These are phyloP conservation scores for Cucurbita maxima DNA, from an alignment of 306 rosid species.

Conservation along the genomic window DNA sequence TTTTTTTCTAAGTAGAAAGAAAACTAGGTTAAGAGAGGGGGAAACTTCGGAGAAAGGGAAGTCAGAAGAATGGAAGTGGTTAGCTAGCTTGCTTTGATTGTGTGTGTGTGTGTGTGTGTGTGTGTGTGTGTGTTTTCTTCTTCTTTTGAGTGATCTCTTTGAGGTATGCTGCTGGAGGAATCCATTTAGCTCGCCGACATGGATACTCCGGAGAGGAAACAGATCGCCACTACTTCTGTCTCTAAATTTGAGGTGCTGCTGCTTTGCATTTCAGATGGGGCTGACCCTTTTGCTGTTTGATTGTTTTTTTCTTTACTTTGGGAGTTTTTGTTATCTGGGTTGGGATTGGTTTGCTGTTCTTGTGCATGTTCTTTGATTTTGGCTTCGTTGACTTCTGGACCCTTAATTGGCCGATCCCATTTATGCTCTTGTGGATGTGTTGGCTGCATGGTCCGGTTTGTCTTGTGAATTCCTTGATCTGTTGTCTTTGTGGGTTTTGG, in stretches of 20 bases:
- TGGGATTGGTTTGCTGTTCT: background rate
- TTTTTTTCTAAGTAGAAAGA: slow-evolving; percentile 4
- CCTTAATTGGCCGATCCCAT: background rate
- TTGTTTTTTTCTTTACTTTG: background rate
- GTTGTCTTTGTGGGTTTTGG: slow-evolving; percentile 1
- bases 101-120: background rate
- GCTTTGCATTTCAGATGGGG: background rate
- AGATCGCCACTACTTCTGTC: slow-evolving; percentile 47
- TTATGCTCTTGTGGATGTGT: background rate
- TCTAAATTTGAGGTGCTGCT: slow-evolving; percentile 46
- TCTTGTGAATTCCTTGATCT: slow-evolving; percentile 1
- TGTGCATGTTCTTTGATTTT: slow-evolving; percentile 2
- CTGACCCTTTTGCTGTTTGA: background rate
- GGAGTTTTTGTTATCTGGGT: background rate
- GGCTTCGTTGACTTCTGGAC: background rate
- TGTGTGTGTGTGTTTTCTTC: background rate
- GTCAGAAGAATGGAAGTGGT: background rate
- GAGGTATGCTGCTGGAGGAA: background rate
- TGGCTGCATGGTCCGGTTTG: slow-evolving; percentile 15
- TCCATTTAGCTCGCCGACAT: slow-evolving; percentile 16
- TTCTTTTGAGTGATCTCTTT: background rate
- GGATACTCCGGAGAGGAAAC: slow-evolving; percentile 81
- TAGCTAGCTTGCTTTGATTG: background rate
- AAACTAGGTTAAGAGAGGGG: slow-evolving; percentile 10
- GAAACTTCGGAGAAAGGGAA: background rate